Base-by-base conservation (phyloP, 1,284 basidiomycete species). In the Tilletia walkeri region DNA sequence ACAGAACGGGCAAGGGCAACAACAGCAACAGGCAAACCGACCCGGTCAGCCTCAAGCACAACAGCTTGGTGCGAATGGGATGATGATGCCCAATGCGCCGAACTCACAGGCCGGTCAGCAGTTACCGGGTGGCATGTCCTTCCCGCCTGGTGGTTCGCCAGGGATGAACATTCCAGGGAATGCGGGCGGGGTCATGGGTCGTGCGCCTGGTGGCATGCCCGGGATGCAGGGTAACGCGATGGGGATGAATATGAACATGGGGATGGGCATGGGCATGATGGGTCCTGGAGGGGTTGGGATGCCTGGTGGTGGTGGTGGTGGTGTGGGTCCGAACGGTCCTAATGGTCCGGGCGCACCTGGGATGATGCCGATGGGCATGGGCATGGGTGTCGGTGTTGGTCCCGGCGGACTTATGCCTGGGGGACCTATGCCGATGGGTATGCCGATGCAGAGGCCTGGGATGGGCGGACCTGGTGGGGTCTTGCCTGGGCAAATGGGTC, bases 11-110 rank as follows among this genome's bases (percentile, higher is more conserved):
- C 30, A 20, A 18, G 41, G 41, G 2, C 34, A 53, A 30, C 67
- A 63, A 47, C 67, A 65, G 49, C 67, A 53, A 30, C 30, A 36
- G 34, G 45, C 16, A 6, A 39, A 68, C 30, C n/a, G 45, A 36
- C 61, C 49, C 14, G 47, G 24, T 20, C 39, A 49, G 69, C 67
- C 38, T 20, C 16, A 24, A 67, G 66, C 59, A 18, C 20, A 34
- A 34, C 54, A 56, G 54, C 16, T 56, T 5, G 59, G 59, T 39
- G 34, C 59, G 36, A 63, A 63, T 38, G 59, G 59, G 2, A 63
- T 63, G 59, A 63, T 63, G 34, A 63, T 63, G 16, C 59, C 59
- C 49, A 38, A 39, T n/a, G 20, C 66, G 36, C 16, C 65, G 6
- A 30, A 30, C 24, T 38, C 54, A 4, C 59, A 41, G 12, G 2